phyloP scores from a whole-genome alignment of 2,329 filamentous ascomycete genomes.

The Fusarium scirpi region DNA sequence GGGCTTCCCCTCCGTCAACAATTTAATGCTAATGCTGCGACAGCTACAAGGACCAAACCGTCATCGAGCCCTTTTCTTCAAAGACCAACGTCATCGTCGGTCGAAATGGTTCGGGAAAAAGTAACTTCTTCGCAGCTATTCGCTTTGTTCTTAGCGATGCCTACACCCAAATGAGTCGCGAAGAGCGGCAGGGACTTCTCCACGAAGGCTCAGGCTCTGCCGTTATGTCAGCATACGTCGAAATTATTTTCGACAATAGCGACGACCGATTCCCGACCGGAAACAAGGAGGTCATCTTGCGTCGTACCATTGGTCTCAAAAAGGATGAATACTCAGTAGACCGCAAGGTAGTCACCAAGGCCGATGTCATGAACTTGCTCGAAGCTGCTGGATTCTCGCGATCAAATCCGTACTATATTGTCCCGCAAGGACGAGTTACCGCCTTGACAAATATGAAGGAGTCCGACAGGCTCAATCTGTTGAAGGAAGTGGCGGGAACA shows the following conservation, averaged over 20 bases:
- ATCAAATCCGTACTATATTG: slow-evolving; percentile 99
- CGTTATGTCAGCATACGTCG: slow-evolving; percentile 99
- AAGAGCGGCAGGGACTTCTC: slow-evolving; percentile 95
- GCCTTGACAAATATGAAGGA: slow-evolving; percentile 99
- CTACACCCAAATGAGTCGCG: slow-evolving; percentile 94
- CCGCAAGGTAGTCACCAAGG: slow-evolving; percentile 94
- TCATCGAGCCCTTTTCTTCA: slow-evolving; percentile 97
- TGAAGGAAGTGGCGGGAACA: slow-evolving; percentile 98
- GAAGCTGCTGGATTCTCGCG: slow-evolving; percentile 97
- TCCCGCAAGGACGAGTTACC: slow-evolving; percentile 95
- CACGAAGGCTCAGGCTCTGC: slow-evolving; percentile 98
- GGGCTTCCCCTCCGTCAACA: slow-evolving; percentile 4
- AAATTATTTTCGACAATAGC: slow-evolving; percentile 98
- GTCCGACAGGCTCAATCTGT: slow-evolving; percentile 83
- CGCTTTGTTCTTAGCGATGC: slow-evolving; percentile 98
- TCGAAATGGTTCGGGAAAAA: slow-evolving; percentile 99
- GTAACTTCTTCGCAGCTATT: slow-evolving; percentile 99
- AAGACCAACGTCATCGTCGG: slow-evolving; percentile 99
- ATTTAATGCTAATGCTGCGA: slow-evolving; percentile 38
- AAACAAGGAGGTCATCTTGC: slow-evolving; percentile 88
- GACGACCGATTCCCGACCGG: slow-evolving; percentile 96
- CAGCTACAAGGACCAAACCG: slow-evolving; percentile 99
- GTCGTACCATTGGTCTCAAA: slow-evolving; percentile 95
- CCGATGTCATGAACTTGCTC: slow-evolving; percentile 93
- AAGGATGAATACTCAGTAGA: slow-evolving; percentile 99